A percentile compares a stretch with the other conserved stretches of the same genome.
Evolutionary conservation across 352 stramenopile species (phyloP).

Genomic region (Peronospora belbahrii): DNA sequence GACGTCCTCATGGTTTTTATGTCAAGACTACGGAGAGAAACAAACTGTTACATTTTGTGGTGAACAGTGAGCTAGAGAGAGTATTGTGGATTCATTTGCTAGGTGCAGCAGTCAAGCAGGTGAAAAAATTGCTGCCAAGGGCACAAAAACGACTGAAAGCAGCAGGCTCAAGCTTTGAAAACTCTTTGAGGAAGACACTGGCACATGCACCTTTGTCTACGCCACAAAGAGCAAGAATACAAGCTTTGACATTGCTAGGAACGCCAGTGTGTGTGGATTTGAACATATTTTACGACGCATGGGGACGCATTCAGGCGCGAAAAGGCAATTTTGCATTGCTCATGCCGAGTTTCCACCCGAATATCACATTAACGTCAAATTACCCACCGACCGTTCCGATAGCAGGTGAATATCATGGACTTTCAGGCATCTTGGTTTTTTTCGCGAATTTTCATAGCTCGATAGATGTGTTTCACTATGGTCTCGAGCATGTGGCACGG

Average conservation of each 20-base stretch:
- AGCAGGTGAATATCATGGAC: constrained; percentile 59
- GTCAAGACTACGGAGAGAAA: constrained; percentile 47
- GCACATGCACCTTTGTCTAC: constrained; percentile 16
- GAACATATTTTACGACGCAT: constrained; percentile 64
- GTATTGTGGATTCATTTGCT: constrained; percentile 72
- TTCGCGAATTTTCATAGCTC: constrained; percentile 60
- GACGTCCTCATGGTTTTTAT: constrained; percentile 47
- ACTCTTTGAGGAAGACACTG: constrained; percentile 16
- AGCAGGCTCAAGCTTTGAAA: constrained; percentile 11
- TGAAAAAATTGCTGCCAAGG: constrained; percentile 33
- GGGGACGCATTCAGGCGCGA: constrained; percentile 58
- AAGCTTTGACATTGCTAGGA: constrained; percentile 44
- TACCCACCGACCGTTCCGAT: constrained; percentile 65
- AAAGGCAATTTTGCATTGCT: constrained; percentile 77
- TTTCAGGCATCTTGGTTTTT: constrained; percentile 57
- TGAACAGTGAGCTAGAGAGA: constrained; percentile 64
- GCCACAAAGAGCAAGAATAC: constrained; percentile 12
- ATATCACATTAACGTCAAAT: constrained; percentile 69
- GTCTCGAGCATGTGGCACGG: constrained; percentile 57
- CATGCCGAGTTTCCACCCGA: constrained; percentile 70
- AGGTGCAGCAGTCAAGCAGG: constrained; percentile 51
- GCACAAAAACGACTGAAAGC: constrained; percentile 23
- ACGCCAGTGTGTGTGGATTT: constrained; percentile 55
- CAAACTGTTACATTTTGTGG: constrained; percentile 49
- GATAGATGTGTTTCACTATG: constrained; percentile 69